Evolutionary conservation across 2,329 filamentous ascomycete species (phyloP), one percentile per base, ranked within the genome.

Genomic region (Phaeophleospora eucalypticola): DNA sequence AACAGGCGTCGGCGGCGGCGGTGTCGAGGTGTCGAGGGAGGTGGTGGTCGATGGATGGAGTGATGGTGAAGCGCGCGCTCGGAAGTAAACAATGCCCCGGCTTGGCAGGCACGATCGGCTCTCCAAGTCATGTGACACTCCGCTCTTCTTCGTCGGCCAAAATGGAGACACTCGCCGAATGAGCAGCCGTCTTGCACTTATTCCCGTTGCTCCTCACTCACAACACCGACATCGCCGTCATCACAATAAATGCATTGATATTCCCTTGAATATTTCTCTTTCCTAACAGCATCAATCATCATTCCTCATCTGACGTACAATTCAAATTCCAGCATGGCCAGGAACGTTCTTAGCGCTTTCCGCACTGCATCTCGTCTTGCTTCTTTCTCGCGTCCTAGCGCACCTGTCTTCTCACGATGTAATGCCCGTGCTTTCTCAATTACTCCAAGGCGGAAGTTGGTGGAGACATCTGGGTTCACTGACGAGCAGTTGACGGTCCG

Each of bases 401-500:
- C 20, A n/a, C 29, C 40, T 4, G 35, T 35, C 12, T 16, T 40
- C n/a, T 49, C 51, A 53, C 27, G n/a, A 55, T 57, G 51, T 38
- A 37, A 16, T 19, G 20, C 52, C 29, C 54, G 59, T 18, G 34
- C 44, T 34, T 71, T 72, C 54, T 70, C 68, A 7, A 42, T 57
- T 1, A 58, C 62, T 29, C 43, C 58, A 8, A 43, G 54, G n/a
- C 51, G 41, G 14, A 55, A 54, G 3, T 70, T 89, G 43, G 89
- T 90, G 86, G 83, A 87, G 54, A 81, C 78, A 29, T 79, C 79
- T 1, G 81, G 83, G 19, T 89, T 91, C 68, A 83, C 81, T 0
- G 81, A 87, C 36, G 83, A 82, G 40, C 86, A 91, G 59, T 61
- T 89, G 37, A 81, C 78, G 43, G 86, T 91, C 3, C 78, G 85